A percentile compares a stretch with the other conserved stretches of the same genome.
Conservation (phyloP, 345 rosid genomes). For the Rhizophora mangle region DNA sequence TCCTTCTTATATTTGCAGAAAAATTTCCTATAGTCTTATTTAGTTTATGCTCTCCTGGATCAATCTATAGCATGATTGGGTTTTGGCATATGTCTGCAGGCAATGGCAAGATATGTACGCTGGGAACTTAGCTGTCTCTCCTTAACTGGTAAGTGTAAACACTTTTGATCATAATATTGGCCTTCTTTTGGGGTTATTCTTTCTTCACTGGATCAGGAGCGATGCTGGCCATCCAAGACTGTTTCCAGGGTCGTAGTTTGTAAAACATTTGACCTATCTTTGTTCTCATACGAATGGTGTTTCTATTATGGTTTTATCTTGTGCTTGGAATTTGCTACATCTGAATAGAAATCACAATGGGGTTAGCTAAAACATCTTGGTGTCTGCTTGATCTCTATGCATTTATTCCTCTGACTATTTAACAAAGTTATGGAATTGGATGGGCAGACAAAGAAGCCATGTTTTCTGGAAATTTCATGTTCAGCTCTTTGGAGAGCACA, state of each 20-base stretch:
- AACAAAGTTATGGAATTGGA: slow-evolving; percentile 15
- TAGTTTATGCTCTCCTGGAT: background rate
- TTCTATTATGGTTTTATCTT: background rate
- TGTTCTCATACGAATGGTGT: background rate
- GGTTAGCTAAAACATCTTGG: background rate
- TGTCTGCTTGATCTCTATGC: background rate
- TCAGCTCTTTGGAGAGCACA: slow-evolving; percentile 52
- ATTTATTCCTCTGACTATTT: background rate
- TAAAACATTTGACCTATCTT: too few relatives aligned
- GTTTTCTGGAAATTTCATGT: slow-evolving; percentile 83
- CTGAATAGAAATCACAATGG: slow-evolving; percentile 5
- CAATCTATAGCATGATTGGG: slow-evolving; percentile 5
- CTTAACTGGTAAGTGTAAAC: slow-evolving; percentile 56
- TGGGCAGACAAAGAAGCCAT: slow-evolving; percentile 80
- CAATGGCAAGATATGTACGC: slow-evolving; percentile 84
- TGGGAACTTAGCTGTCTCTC: slow-evolving; percentile 76
- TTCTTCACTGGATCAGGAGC: too few relatives aligned
- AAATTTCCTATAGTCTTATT: too few relatives aligned
- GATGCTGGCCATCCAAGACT: too few relatives aligned
- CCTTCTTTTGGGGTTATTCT: background rate
- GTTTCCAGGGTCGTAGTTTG: too few relatives aligned
- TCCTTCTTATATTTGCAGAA: too few relatives aligned
- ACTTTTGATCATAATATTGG: slow-evolving; percentile 1
- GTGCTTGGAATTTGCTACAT: slow-evolving; percentile 10
- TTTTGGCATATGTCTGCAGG: slow-evolving; percentile 48